Conservation (phyloP, 495 filamentous ascomycete species). For the Xylaria palmicola region DNA sequence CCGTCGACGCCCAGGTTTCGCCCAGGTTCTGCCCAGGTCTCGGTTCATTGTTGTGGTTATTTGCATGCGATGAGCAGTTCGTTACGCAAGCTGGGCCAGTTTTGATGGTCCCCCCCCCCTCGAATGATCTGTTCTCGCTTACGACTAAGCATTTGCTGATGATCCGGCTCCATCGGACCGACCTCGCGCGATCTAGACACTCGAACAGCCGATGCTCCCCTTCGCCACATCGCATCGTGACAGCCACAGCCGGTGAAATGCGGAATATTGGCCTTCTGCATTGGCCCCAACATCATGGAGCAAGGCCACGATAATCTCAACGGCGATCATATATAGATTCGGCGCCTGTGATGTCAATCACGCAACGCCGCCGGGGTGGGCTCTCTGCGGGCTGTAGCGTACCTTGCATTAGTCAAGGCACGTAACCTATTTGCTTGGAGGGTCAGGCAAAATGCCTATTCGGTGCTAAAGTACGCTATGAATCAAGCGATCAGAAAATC, state of each 20-base stretch:
- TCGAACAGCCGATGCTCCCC: neutral
- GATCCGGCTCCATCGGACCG: neutral
- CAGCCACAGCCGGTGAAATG: neutral
- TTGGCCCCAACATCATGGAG: neutral
- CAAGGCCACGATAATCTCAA: neutral
- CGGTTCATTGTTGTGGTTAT: neutral
- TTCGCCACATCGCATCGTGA: too few species aligned
- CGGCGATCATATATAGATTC: neutral
- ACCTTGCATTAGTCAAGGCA: constrained; percentile 16
- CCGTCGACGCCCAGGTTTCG: too few species aligned
- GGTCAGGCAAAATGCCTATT: constrained; percentile 16
- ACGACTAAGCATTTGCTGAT: neutral
- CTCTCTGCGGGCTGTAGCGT: constrained; percentile 14
- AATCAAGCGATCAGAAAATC: too few species aligned
- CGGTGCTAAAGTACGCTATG: too few species aligned
- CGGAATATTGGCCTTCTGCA: neutral
- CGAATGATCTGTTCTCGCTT: neutral
- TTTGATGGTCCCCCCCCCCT: neutral
- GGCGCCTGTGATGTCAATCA: neutral
- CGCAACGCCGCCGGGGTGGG: neutral
- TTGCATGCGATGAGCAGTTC: neutral
- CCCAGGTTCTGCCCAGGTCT: neutral
- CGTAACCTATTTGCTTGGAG: too few species aligned
- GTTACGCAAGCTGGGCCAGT: neutral
- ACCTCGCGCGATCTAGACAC: neutral